Conservation (phyloP, 345 rosid genomes). For the Rhodamnia argentea region DNA sequence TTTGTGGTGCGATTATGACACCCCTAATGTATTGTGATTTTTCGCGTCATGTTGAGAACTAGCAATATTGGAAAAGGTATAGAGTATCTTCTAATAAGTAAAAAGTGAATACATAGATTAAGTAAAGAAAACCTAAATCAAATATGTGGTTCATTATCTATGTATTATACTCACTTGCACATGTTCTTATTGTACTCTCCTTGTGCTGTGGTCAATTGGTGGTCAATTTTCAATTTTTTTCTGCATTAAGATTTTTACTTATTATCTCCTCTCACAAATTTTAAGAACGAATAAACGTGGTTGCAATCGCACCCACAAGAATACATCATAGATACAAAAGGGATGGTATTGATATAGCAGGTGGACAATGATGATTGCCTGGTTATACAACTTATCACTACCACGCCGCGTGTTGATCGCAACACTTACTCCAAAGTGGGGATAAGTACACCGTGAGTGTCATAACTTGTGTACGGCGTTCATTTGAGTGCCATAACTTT, state of each 20-base stretch:
- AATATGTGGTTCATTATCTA: not conserved
- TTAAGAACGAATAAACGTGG: not conserved
- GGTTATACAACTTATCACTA: not conserved
- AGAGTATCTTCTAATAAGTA: too few species aligned
- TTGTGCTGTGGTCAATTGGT: not conserved
- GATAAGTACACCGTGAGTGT: too few species aligned
- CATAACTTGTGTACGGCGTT: too few species aligned
- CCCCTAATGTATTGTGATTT: not conserved
- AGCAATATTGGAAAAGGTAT: not conserved
- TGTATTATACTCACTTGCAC: not conserved
- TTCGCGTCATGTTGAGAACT: not conserved
- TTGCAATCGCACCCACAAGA: not conserved
- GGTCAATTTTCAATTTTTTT: not conserved
- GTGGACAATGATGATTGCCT: not conserved
- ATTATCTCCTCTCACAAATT: not conserved
- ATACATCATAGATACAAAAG: not conserved
- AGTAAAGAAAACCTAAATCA: not conserved
- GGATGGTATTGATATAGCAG: not conserved
- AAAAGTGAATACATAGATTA: not conserved
- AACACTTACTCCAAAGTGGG: not conserved
- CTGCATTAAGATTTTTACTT: not conserved
- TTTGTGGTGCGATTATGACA: too few species aligned
- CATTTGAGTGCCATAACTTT: too few species aligned
- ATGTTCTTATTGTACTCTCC: not conserved
- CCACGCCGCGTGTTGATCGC: not conserved